Base-by-base conservation (phyloP, 345 rosid species). In the Psidium guajava region DNA sequence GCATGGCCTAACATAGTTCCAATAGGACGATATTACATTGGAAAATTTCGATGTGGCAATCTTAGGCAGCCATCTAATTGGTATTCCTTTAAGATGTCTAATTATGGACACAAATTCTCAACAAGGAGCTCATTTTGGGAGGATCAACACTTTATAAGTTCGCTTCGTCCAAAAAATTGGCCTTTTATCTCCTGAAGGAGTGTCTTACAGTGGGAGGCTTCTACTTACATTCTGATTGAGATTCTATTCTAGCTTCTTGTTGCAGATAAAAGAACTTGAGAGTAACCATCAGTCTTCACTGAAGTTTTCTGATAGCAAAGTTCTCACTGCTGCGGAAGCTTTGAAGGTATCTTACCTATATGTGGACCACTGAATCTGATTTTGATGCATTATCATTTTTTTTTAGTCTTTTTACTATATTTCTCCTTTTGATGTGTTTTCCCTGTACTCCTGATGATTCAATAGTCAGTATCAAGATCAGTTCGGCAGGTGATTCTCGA, bases 241-340 rank as follows among this genome's bases (percentile, higher is more conserved):
- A 86, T 86, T 86, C 20, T 86, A 53, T 84, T 86, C 85, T 92
- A 84, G 87, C 85, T 87, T 86, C 83, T 82, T 89, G 81, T 87
- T 89, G 92, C 86, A 97, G 99, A 94, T 95, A 84, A 91, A 91
- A 89, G 92, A 90, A 57, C 89, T 95, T 14, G 87, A 83, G 87
- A 87, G 87, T 20, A 84, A 88, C 55, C 87, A 91, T 82, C 93
- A 87, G 77, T 87, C 89, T 81, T 87, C 52, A 4, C 89, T 89
- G 84, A 89, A 85, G 28, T 87, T 86, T 81, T 90, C 69, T 3
- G 92, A 90, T 90, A 88, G 82, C 85, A 88, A 86, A 87, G 89
- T 97, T 89, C 93, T 95, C 85, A 97, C 95, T 3, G 85, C 93
- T 83, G 96, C 90, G 89, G 96, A 97, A 77, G 98, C 99, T 89